Percentiles rank a stretch among this genome's conserved stretches.
Conservation (phyloP, 2,329 filamentous ascomycete genomes). For the Pseudogymnoascus sp. region DNA sequence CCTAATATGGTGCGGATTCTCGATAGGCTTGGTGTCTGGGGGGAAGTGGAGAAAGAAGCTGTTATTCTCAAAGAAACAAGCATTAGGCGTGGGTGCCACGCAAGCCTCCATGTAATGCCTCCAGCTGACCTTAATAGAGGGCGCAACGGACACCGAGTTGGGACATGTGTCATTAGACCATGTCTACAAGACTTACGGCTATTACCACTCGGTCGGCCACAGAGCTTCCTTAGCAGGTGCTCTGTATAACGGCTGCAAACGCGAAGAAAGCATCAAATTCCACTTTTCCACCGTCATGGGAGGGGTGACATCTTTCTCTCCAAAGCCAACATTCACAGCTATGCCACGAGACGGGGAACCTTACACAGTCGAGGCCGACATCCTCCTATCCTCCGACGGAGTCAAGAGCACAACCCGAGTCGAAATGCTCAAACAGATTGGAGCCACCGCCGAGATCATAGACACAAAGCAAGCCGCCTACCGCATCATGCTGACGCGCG, state of each 20-base stretch:
- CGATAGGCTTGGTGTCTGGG: conserved; percentile 66
- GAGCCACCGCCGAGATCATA: conserved; percentile 40
- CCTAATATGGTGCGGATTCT: conserved; percentile 76
- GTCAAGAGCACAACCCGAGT: conserved; percentile 46
- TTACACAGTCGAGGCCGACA: conserved; percentile 46
- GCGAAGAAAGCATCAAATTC: conserved; percentile 57
- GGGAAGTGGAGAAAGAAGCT: conserved; percentile 61
- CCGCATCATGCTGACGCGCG: conserved; percentile 66
- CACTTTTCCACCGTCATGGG: conserved; percentile 54
- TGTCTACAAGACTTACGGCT: conserved; percentile 61
- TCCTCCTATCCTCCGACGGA: conserved; percentile 49
- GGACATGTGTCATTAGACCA: conserved; percentile 63
- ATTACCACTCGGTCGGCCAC: conserved; percentile 75
- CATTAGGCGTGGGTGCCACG: conserved; percentile 50
- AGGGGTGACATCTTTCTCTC: conserved; percentile 50
- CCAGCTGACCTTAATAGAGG: conserved; percentile 39
- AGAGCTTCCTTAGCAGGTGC: conserved; percentile 62
- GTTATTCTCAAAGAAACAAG: conserved; percentile 65
- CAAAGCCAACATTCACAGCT: conserved; percentile 53
- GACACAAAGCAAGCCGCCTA: conserved; percentile 73
- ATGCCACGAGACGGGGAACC: conserved; percentile 47
- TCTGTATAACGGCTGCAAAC: conserved; percentile 63
- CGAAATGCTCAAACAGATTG: conserved; percentile 47
- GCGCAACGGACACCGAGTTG: conserved; percentile 61
- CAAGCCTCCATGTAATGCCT: not conserved